Base-by-base conservation (phyloP, 2,329 filamentous ascomycete genomes). In the Kalmusia sp. region DNA sequence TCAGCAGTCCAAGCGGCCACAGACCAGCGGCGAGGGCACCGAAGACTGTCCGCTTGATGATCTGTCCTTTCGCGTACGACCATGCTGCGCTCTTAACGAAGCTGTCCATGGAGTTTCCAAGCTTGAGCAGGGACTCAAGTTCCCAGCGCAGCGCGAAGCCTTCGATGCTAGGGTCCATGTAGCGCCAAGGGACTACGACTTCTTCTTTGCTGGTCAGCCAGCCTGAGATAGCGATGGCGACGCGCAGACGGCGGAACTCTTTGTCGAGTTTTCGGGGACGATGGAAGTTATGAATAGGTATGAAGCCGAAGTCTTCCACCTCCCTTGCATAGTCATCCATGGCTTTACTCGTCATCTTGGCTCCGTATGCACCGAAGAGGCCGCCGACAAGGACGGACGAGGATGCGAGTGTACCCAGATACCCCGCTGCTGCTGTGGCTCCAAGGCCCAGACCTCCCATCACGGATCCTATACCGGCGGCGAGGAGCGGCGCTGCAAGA, bases 281-380 rank as follows among this genome's bases (percentile, higher is more conserved):
- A 35, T 73, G 69, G 25, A 60, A 68, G 43, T 65, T 59, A 44
- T 71, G 71, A 14, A 96, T 79, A 0, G 92, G 90, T 9, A 96
- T 76, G 64, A 98, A 91, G 0, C 86, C 91, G 73, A 97, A 96
- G 68, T 98, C 93, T 64, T 91, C 87, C 14, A 98, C 88, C 59
- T 96, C 92, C 62, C 87, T 87, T 9, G 89, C 84, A 70, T 96
- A 96, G n/a, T 88, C 82, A 59, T 96, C 91, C 82, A 97, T 90
- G 81, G 93, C 91, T 71, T 92, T 88, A 47, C 87, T 86, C 0
- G 90, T 90, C 82, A 96, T 93, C 30, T 88, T 85, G 1, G 88
- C 87, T 37, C 90, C 90, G 69, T 96, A 96, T n/a, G 95, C 91
- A 7, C 95, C 95, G 67, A 98, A 97, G 33, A 98, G 78, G 31